Evolutionary conservation across 2,329 filamentous ascomycete genomes (phyloP).

Genomic region (Apiospora malaysiana): DNA sequence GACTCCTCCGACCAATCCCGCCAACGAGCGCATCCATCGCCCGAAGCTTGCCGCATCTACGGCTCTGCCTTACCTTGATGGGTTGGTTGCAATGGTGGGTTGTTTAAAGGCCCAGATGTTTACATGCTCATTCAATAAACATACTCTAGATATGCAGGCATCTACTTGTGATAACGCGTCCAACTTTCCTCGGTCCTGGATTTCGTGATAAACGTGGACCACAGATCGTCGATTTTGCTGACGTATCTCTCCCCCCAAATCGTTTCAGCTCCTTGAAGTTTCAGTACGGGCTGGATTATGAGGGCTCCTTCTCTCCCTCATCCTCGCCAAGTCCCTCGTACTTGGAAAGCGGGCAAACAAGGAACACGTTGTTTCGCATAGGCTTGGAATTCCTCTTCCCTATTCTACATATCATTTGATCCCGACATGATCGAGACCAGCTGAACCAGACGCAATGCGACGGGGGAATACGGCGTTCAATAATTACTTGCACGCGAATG

Average conservation of each 20-base stretch:
- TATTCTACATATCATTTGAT: not conserved
- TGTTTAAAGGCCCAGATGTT: not conserved
- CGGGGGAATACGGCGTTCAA: conserved; percentile 12
- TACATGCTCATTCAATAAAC: not conserved
- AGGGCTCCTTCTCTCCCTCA: not conserved
- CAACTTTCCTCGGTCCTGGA: not conserved
- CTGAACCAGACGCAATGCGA: conserved; percentile 16
- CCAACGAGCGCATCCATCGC: not conserved
- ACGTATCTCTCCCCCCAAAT: not conserved
- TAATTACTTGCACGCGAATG: not conserved
- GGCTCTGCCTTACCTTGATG: not conserved
- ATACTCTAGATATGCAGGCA: not conserved
- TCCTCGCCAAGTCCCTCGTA: not conserved
- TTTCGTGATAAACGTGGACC: not conserved
- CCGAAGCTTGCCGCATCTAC: not conserved
- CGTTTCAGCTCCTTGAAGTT: conserved; percentile 3
- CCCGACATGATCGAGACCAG: not conserved
- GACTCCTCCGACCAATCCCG: not conserved
- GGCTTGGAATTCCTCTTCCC: not conserved
- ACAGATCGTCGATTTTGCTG: not conserved
- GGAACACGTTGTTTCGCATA: not conserved
- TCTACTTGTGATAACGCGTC: not conserved
- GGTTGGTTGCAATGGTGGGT: not conserved
- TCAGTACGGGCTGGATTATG: not conserved
- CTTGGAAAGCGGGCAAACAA: not conserved